Evolutionary conservation across 306 rosid genomes (phyloP).

Genomic region (Castanopsis chinensis): DNA sequence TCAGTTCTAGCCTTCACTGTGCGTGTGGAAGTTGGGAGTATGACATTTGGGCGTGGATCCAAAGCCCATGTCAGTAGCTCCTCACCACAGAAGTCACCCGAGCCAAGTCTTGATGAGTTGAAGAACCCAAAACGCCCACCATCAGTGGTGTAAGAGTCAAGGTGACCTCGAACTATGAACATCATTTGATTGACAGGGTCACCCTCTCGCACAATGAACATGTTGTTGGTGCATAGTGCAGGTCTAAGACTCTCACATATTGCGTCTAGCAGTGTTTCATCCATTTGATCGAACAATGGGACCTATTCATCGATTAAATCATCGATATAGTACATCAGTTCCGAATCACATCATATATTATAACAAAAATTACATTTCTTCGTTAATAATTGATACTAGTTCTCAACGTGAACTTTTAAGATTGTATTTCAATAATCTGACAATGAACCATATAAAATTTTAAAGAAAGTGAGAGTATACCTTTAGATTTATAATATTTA

Average conservation of each 20-base stretch:
- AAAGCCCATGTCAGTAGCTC: constrained; percentile 91
- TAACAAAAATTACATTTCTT: no score
- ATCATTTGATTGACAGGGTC: constrained; percentile 94
- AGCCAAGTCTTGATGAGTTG: constrained; percentile 73
- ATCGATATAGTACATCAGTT: no score
- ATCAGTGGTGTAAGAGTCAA: constrained; percentile 85
- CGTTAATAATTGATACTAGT: no score
- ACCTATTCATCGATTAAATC: constrained; percentile 39
- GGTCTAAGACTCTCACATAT: constrained; percentile 92
- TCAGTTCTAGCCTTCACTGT: constrained; percentile 77
- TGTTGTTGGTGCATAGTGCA: constrained; percentile 78
- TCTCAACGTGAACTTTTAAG: no score
- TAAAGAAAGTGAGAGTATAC: no score
- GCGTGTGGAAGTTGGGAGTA: constrained; percentile 81
- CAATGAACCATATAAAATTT: no score
- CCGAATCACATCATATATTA: no score
- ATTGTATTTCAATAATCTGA: no score
- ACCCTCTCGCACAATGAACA: constrained; percentile 74
- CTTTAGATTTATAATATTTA: no score
- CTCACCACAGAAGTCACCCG: constrained; percentile 94
- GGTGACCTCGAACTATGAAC: constrained; percentile 91
- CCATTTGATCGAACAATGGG: constrained; percentile 90
- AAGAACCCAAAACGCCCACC: constrained; percentile 93
- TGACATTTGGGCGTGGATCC: constrained; percentile 65
- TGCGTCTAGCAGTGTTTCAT: constrained; percentile 87